phyloP scores from a whole-genome alignment of 768 basidiomycete genomes.

The Boletus tylopilopsis region DNA sequence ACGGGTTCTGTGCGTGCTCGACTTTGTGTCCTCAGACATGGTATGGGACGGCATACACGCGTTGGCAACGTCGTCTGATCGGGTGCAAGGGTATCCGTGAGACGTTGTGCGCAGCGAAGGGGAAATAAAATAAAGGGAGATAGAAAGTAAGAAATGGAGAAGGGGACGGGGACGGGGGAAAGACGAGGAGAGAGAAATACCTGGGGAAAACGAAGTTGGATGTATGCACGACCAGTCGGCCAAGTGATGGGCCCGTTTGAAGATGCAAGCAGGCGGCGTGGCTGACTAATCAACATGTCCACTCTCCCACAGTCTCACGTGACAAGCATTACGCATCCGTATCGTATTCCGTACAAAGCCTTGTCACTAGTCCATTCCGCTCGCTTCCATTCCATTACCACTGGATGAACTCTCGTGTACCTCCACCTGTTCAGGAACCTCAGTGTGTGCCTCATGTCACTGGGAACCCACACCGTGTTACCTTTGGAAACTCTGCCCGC shows the following conservation, averaged over 20 bases:
- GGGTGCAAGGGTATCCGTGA: slow-evolving; percentile 2
- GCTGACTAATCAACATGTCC: slow-evolving; percentile 30
- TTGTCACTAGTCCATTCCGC: slow-evolving; percentile 20
- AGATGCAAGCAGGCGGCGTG: slow-evolving; percentile 19
- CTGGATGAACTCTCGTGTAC: slow-evolving; percentile 22
- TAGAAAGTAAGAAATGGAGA: background rate
- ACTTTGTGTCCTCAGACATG: slow-evolving; percentile 64
- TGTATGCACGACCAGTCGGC: slow-evolving; percentile 28
- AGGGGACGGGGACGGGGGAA: background rate
- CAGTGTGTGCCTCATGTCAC: slow-evolving; percentile 24
- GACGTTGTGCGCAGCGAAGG: background rate
- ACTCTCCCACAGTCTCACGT: slow-evolving; percentile 10
- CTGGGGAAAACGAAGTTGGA: slow-evolving; percentile 19
- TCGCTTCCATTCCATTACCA: slow-evolving; percentile 14
- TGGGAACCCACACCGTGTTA: slow-evolving; percentile 30
- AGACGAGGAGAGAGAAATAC: slow-evolving; percentile 7
- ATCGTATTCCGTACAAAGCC: background rate
- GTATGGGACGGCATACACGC: slow-evolving; percentile 30
- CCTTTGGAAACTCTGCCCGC: slow-evolving; percentile 77
- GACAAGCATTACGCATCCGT: background rate
- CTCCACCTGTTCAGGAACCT: slow-evolving; percentile 29
- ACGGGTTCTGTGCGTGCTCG: slow-evolving; percentile 31
- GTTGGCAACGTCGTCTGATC: slow-evolving; percentile 27
- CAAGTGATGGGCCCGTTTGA: slow-evolving; percentile 27
- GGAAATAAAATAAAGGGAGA: background rate